Evolutionary conservation across 106 monocot genomes (phyloP).

Genomic region (Cymbidium sinense): DNA sequence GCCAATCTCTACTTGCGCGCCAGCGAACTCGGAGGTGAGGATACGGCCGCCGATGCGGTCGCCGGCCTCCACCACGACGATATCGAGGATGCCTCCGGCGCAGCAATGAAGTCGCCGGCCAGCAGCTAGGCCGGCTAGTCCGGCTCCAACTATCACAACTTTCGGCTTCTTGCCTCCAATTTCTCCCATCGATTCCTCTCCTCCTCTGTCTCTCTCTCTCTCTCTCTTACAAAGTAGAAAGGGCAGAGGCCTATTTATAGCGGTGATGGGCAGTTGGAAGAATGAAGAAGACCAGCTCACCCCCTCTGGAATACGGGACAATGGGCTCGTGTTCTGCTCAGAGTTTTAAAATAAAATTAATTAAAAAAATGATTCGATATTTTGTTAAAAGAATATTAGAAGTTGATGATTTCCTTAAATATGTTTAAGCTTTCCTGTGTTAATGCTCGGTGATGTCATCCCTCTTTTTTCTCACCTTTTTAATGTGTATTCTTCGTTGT

Average conservation of each 20-base stretch:
- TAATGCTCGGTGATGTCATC: too few relatives aligned
- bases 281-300: background rate
- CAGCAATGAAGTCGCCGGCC: conserved; percentile 41
- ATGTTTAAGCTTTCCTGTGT: too few relatives aligned
- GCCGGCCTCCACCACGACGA: conserved; percentile 51
- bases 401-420: too few relatives aligned
- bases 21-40: conserved; percentile 47
- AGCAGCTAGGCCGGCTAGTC: conserved; percentile 64
- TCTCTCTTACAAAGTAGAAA: conserved; percentile 2
- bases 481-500: too few relatives aligned
- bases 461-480: too few relatives aligned
- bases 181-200: conserved; percentile 19
- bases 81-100: conserved; percentile 28
- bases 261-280: background rate
- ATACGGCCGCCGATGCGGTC: conserved; percentile 61
- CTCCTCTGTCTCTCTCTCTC: background rate
- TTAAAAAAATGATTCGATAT: too few relatives aligned
- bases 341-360: too few relatives aligned
- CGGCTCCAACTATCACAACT: conserved; percentile 59
- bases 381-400: too few relatives aligned
- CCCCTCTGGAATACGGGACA: too few relatives aligned
- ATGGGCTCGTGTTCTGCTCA: too few relatives aligned
- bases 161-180: conserved; percentile 30
- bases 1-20: conserved; percentile 56
- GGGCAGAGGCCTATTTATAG: background rate